Base-by-base conservation (phyloP, 768 basidiomycete genomes). In the Boletus bicolor region DNA sequence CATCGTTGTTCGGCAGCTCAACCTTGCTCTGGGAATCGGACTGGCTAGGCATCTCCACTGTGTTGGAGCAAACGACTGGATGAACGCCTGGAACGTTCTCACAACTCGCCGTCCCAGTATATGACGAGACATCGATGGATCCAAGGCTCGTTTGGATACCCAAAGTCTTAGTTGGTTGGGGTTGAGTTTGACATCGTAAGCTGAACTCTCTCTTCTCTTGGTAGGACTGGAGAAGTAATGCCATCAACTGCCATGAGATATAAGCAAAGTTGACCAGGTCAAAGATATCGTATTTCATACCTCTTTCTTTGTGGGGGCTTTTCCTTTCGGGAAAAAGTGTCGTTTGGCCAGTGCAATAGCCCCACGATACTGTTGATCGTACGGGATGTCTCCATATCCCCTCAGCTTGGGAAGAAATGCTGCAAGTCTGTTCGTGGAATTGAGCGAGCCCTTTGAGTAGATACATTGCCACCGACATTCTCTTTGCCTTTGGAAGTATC, bases 321-420 rank as follows among this genome's bases (percentile, higher is more conserved):
- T 55, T 49, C 66, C 66, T 14, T 54, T 60, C 5, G 68, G 64
- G 41, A 66, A 60, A 43, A 70, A 69, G 36, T 69, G 64, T 1
- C 68, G 68, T 44, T 64, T 64, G 39, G 68, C 66, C 14, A 69
- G 46, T 3, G 68, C 68, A 9, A 70, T 58, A 4, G 66, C 63
- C 8, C 64, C 68, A 36, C 62, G 66, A 35, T 69, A 69, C 44
- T 70, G 59, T 44, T 58, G 51, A 14, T 62, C 60, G 12, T 68
- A 68, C 7, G 66, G 62, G 3, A 70, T 58, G 36, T 70, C 55
- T 8, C 67, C 68, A 14, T 66, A 70, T 32, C 66, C 69, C 44
- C 66, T 61, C 30, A 69, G 39, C 37, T 70, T 70, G 1, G 66
- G 68, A 49, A 69, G 62, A 41, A 70, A 68, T 5, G 60, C 47